These are phyloP conservation scores for Xylaria cubensis DNA, from an alignment of 495 filamentous ascomycete species.

Conservation along the genomic window DNA sequence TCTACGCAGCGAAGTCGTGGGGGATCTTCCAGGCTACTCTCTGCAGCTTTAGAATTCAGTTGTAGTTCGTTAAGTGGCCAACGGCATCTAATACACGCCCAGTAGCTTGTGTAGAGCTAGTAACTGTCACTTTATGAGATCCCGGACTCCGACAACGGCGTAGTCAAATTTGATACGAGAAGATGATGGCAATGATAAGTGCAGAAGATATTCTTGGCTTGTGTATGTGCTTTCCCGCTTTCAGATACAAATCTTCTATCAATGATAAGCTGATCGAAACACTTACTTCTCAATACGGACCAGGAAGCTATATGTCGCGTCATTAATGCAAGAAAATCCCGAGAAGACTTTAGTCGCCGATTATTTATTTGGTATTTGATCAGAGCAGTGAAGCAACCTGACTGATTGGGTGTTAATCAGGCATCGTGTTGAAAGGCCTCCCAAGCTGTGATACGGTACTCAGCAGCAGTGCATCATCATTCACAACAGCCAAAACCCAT, in stretches of 20 bases:
- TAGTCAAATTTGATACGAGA: not conserved
- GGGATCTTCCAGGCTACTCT: conserved; percentile 7
- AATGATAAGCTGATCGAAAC: conserved; percentile 6
- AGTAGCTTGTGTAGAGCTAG: not conserved
- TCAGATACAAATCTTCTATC: not conserved
- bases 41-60: not conserved
- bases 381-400: conserved; percentile 15
- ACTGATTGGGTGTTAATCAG: conserved; percentile 17
- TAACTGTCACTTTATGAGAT: not conserved
- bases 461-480: not conserved
- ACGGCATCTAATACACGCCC: not conserved
- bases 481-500: not conserved
- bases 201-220: not conserved
- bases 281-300: not conserved
- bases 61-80: not conserved
- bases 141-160: not conserved
- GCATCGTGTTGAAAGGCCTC: not conserved
- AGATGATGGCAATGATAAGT: not conserved
- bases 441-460: conserved; percentile 2
- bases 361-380: conserved; percentile 4
- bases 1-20: not conserved
- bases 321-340: not conserved
- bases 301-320: not conserved
- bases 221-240: not conserved
- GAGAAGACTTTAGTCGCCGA: not conserved